Percentiles rank a stretch among this genome's conserved stretches.
phyloP scores from a whole-genome alignment of 371 early-diverging fungal genomes.

The Syncephalastrum sp. region DNA sequence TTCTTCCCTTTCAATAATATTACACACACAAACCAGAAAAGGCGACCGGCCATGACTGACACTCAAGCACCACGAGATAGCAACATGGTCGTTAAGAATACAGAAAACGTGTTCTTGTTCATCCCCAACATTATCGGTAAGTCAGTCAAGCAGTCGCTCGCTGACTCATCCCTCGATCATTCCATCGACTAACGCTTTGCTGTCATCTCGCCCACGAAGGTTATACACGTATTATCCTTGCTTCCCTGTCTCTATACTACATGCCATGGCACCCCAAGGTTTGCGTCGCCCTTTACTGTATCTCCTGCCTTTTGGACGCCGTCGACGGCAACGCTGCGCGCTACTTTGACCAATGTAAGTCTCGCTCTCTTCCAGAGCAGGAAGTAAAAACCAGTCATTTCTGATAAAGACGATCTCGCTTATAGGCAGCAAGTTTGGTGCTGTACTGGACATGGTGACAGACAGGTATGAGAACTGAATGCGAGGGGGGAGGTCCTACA shows the following conservation, averaged over 20 bases:
- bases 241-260: constrained; percentile 69
- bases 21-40: too few species aligned
- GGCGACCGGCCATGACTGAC: too few species aligned
- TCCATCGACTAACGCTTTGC: background rate
- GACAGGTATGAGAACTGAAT: constrained; percentile 63
- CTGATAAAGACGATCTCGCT: background rate
- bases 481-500: background rate
- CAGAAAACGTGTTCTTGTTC: constrained; percentile 80
- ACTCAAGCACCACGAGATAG: too few species aligned
- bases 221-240: constrained; percentile 83
- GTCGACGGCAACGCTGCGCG: constrained; percentile 95
- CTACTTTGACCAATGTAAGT: constrained; percentile 84
- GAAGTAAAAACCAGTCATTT: background rate
- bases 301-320: constrained; percentile 92
- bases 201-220: constrained; percentile 43
- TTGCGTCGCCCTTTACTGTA: constrained; percentile 76
- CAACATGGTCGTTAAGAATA: constrained; percentile 4
- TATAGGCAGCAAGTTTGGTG: constrained; percentile 90
- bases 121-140: constrained; percentile 91
- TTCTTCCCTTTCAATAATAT: too few species aligned
- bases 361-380: background rate
- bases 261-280: constrained; percentile 71
- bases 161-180: constrained; percentile 3
- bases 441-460: constrained; percentile 97
- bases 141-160: background rate